Evolutionary conservation across 148 eudicot species (phyloP).

Genomic region (Silene conica): DNA sequence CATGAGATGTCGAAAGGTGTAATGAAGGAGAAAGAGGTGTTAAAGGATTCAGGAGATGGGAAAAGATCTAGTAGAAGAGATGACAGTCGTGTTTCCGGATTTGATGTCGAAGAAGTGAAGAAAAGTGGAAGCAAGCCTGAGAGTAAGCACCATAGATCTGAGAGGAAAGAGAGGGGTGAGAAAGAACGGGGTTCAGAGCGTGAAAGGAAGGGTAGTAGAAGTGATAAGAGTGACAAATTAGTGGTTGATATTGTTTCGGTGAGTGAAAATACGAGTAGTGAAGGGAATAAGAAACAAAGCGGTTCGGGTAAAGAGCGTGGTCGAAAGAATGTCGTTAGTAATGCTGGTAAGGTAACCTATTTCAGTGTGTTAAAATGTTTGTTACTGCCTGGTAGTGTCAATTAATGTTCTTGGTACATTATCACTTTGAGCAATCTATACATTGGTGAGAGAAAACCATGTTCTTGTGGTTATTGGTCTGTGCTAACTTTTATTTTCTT

Average conservation of each 20-base stretch:
- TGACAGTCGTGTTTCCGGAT: constrained; percentile 22
- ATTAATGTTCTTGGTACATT: too few relatives aligned
- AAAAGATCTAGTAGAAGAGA: constrained; percentile 58
- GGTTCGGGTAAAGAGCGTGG: constrained; percentile 45
- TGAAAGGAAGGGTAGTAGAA: constrained; percentile 47
- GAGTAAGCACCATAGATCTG: constrained; percentile 60
- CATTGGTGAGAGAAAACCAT: too few relatives aligned
- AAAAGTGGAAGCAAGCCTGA: constrained; percentile 53
- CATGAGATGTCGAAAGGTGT: constrained; percentile 34
- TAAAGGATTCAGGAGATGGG: constrained; percentile 37
- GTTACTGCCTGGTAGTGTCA: not conserved
- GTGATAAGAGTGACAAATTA: constrained; percentile 36
- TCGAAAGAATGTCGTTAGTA: constrained; percentile 48
- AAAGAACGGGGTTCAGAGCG: constrained; percentile 54
- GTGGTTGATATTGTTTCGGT: constrained; percentile 32
- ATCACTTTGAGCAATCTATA: too few relatives aligned
- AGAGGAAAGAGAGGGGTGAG: constrained; percentile 71
- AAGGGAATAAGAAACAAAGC: constrained; percentile 40
- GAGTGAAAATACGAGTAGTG: constrained; percentile 31
- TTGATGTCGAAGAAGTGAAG: constrained; percentile 48
- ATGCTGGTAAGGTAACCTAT: constrained; percentile 64
- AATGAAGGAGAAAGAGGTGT: constrained; percentile 26
- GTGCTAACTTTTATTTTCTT: too few relatives aligned
- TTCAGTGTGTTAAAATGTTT: constrained; percentile 8
- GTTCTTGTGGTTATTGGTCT: too few relatives aligned